Evolutionary conservation across 306 rosid genomes (phyloP), one percentile per base, ranked within the genome.

Genomic region (Cercis canadensis): DNA sequence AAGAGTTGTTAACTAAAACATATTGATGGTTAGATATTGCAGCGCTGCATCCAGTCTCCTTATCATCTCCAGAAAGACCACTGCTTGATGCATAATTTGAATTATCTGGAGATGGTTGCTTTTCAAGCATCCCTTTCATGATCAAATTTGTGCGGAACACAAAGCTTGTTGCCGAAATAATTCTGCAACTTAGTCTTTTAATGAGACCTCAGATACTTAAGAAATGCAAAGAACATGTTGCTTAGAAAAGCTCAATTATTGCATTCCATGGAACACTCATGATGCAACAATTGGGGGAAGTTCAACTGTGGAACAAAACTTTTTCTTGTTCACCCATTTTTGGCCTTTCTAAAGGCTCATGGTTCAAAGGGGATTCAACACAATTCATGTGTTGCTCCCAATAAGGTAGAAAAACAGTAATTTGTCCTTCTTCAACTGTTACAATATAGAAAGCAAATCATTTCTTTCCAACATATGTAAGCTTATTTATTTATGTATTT

Each of bases 71-170:
- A 24, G 86, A 77, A 0, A 51, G 39, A 33, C 65, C 57, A 49
- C 82, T 52, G 54, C 86, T 78, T 68, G 96, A 80, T 65, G 84
- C 77, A 67, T 75, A 66, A 33, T 70, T 79, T 45, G 86, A 75
- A 61, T 21, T 56, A 47, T 75, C 69, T 8, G 82, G 65, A 34
- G 84, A 88, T 56, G 67, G 47, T 43, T 83, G 82, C 16, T 80
- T 74, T 62, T 85, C 83, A 62, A 68, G 73, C 59, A 82, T 82
- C 62, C 69, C 67, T 77, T 68, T 84, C 85, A 85, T 85, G 74
- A 70, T 78, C 56, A 75, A 74, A 34, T 54, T 31, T 69, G 45
- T 59, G 47, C 29, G 11, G 29, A 72, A 69, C 17, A 50, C 70
- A 64, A n/a, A 64, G 55, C 67, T 58, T 51, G 46, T 18, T 56